Evolutionary conservation across 2,329 filamentous ascomycete genomes (phyloP).

Genomic region (Fusarium stilboides): DNA sequence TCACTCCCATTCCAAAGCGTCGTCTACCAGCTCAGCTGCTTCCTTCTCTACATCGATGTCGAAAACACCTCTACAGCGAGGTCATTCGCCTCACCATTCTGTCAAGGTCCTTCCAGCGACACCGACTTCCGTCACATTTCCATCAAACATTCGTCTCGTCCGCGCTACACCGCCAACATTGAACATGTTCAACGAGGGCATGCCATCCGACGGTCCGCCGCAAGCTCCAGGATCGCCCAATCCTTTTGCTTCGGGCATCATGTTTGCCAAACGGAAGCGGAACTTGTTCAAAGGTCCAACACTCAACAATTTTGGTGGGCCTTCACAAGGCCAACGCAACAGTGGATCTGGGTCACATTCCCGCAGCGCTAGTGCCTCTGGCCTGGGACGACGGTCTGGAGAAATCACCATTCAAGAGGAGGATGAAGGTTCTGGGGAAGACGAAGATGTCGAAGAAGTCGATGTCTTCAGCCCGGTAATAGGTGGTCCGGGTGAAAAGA

Average conservation of each 20-base stretch:
- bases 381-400: conserved; percentile 76
- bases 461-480: conserved; percentile 71
- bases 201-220: conserved; percentile 60
- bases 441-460: conserved; percentile 70
- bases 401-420: conserved; percentile 82
- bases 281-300: conserved; percentile 87
- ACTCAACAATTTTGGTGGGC: conserved; percentile 69
- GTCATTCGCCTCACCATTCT: conserved; percentile 86
- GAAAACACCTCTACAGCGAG: conserved; percentile 74
- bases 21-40: conserved; percentile 88
- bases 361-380: conserved; percentile 74
- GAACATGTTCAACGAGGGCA: conserved; percentile 71
- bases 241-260: conserved; percentile 73
- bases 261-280: conserved; percentile 87
- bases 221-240: conserved; percentile 68
- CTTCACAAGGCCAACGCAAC: conserved; percentile 56
- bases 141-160: conserved; percentile 87
- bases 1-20: conserved; percentile 93
- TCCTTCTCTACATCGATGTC: conserved; percentile 80
- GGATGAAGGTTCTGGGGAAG: conserved; percentile 67
- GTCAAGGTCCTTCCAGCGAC: conserved; percentile 97
- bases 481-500: conserved; percentile 60
- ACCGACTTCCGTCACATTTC: conserved; percentile 81
- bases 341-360: conserved; percentile 60
- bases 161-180: conserved; percentile 70